These are phyloP conservation scores for Escovopsis sp. DNA, from an alignment of 2,329 filamentous ascomycete species.

Conservation along the genomic window DNA sequence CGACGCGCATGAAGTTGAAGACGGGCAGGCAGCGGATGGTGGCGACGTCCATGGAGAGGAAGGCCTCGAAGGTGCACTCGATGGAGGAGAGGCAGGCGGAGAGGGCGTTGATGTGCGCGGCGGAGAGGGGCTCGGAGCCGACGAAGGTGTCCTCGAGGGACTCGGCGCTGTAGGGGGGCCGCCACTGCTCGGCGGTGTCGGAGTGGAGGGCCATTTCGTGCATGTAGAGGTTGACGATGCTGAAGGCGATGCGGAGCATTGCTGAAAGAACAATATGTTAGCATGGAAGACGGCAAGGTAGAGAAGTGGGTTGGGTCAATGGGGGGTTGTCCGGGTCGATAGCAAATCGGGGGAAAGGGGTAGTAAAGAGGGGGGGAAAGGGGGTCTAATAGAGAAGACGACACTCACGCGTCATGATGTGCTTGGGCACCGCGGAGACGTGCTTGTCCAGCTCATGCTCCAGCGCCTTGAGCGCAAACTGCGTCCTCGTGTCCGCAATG, in stretches of 20 bases:
- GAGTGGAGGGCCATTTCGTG: constrained; percentile 61
- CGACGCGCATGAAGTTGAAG: constrained; percentile 56
- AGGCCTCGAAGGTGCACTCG: constrained; percentile 50
- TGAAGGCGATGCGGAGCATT: constrained; percentile 47
- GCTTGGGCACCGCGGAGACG: constrained; percentile 34
- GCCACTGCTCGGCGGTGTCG: constrained; percentile 41
- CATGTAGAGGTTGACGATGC: constrained; percentile 56
- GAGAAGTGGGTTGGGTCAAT: too few species aligned
- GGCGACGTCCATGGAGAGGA: constrained; percentile 44
- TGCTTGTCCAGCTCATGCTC: constrained; percentile 51
- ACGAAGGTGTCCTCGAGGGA: constrained; percentile 28
- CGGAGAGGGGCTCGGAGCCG: constrained; percentile 23
- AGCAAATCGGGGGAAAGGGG: not conserved
- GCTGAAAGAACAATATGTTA: constrained; percentile 23
- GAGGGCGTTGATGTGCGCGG: constrained; percentile 50
- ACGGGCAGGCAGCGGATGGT: constrained; percentile 52
- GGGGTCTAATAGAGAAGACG: constrained; percentile 20
- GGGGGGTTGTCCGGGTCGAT: not conserved
- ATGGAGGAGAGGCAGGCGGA: constrained; percentile 52
- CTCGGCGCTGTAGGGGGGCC: constrained; percentile 30
- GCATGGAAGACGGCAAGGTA: too few species aligned
- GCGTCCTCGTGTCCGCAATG: constrained; percentile 47
- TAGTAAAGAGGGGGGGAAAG: not conserved
- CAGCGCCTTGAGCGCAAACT: constrained; percentile 49
- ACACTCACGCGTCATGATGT: constrained; percentile 40